Evolutionary conservation across 371 early-diverging fungal species (phyloP).

Genomic region (Lichtheimia hyalospora): DNA sequence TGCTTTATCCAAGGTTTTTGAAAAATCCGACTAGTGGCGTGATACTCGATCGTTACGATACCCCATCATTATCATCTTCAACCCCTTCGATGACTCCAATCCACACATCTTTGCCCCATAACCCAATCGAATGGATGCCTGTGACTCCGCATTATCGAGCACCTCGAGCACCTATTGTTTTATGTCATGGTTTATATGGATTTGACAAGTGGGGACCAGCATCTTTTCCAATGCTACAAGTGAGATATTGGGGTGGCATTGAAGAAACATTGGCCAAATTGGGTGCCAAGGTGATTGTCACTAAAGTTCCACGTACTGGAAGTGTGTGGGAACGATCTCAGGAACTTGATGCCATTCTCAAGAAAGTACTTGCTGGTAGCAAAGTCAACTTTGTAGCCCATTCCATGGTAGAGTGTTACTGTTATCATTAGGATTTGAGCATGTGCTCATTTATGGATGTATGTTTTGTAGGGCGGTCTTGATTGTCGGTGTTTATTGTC

Average conservation of each 20-base stretch:
- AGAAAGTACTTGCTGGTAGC: slow-evolving; percentile 48
- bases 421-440: neutral
- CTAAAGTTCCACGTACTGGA: slow-evolving; percentile 80
- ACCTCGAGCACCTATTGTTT: slow-evolving; percentile 81
- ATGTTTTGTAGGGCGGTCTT: slow-evolving; percentile 71
- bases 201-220: slow-evolving; percentile 83
- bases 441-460: too few species aligned
- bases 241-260: slow-evolving; percentile 91
- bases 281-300: slow-evolving; percentile 82
- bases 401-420: slow-evolving; percentile 70
- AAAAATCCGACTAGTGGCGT: neutral
- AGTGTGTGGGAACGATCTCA: slow-evolving; percentile 79
- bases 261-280: slow-evolving; percentile 73
- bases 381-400: slow-evolving; percentile 86
- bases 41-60: neutral
- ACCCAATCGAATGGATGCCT: slow-evolving; percentile 35
- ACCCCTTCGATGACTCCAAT: neutral
- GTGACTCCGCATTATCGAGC: slow-evolving; percentile 67
- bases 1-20: slow-evolving; percentile 13
- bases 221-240: slow-evolving; percentile 76
- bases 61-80: neutral
- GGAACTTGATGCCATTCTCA: slow-evolving; percentile 70
- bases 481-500: slow-evolving; percentile 85
- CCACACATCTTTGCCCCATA: neutral
- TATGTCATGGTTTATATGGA: slow-evolving; percentile 92